Base-by-base conservation (phyloP, 345 rosid genomes). In the Trapa incisa region DNA sequence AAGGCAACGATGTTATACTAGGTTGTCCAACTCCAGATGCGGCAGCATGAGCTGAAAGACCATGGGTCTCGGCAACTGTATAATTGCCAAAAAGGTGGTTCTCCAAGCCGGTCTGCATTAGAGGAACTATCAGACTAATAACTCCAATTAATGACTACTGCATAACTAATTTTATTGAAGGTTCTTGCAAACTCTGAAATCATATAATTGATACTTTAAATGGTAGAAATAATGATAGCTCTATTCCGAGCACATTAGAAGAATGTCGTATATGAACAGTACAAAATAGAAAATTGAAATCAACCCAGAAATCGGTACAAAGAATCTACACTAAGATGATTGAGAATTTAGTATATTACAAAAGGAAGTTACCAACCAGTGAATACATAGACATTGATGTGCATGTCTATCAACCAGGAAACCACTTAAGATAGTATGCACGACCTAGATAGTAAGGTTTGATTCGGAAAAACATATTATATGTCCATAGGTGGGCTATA, bases 51-150 rank as follows among this genome's bases (percentile, higher is more conserved):
- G 29, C 29, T 22, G 29, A 22, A 22, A 22, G 29, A 22, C 29
- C 29, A 67, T 72, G 80, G 75, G 80, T 61, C 75, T 85, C 89
- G 33, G 65, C 29, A 68, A 84, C 80, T 70, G 97, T 84, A 81
- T 87, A 89, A 70, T 82, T 89, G 72, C 99, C 97, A 73, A 89
- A 82, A 75, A 94, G 75, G 77, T 85, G 85, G 83, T 87, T 91
- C 77, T 87, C 97, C 79, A 87, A 67, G 53, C 93, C 97, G 37
- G 71, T 72, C 75, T 62, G 75, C 36, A 62, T 37, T 52, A 39
- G n/a, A 8, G 22, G 47, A 58, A 67, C 53, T 4, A 67, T 39
- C 33, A 53, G 37, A 33, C 16, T 36, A 29, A 16, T 22, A 22
- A 22, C n/a, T 0, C 11, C 33, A 41, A 47, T 65, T n/a, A 42